Base-by-base conservation (phyloP, 2,329 filamentous ascomycete genomes). In the Aspergillus flavus region DNA sequence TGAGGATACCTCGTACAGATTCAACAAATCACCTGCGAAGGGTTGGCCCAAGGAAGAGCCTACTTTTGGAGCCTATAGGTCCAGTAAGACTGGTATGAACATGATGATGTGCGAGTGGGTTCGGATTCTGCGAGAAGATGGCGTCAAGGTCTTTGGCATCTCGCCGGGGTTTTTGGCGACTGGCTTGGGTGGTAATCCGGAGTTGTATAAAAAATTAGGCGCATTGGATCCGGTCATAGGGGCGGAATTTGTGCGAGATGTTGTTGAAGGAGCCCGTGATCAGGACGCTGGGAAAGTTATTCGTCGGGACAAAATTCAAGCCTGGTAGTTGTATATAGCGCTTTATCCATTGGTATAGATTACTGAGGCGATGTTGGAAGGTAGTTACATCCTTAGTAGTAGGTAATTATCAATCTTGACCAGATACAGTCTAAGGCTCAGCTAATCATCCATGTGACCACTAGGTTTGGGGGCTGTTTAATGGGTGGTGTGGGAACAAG, bases 31-130 rank as follows among this genome's bases (percentile, higher is more conserved):
- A 1, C 66, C 74, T 1, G 65, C 61, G n/a, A 67, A 67, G 2
- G 80, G 80, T 6, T 82, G 81, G 82, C 80, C 80, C 3, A 82
- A 83, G 69, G 56, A 68, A 10, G 64, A 63, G 5, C 36, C 56
- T 28, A 61, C 14, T 56, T n/a, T 67, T 2, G 55, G 68, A 0
- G 71, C 73, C 2, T 84, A 84, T 63, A 77, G 81, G 3, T 72
- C 71, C 30, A 69, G 71, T 26, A 84, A 84, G 70, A 77, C 76
- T 3, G 81, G 78, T 0, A 67, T 84, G 61, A 84, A 84, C 64
- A 84, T 84, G 82, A 62, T 84, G 65, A 81, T 83, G 81, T 72
- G 77, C 6, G 79, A 83, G 62, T 84, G 79, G 79, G 23, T 14
- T 10, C 14, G 48, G 48, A 53, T 53, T 11, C n/a, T 53, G 26